These are phyloP conservation scores for Auricularia sp. DNA, from an alignment of 768 basidiomycete species.

Conservation along the genomic window DNA sequence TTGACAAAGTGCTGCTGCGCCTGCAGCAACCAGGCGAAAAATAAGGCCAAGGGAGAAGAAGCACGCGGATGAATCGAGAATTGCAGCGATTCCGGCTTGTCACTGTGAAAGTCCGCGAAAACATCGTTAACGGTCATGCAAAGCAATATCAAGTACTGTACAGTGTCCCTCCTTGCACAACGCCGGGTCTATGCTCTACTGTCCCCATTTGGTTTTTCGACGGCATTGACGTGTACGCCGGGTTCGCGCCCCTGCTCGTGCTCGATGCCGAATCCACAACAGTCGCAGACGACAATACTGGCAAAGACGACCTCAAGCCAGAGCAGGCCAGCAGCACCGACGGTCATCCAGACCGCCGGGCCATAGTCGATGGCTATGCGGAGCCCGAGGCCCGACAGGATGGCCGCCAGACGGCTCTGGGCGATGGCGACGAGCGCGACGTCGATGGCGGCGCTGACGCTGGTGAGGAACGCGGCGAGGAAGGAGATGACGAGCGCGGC, in stretches of 20 bases:
- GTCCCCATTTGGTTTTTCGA: not conserved
- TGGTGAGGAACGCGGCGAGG: constrained; percentile 44
- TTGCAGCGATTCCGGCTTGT: too few relatives aligned
- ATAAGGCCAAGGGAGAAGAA: too few relatives aligned
- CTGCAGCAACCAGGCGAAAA: too few relatives aligned
- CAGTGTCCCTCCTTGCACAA: too few relatives aligned
- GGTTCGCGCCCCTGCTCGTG: not conserved
- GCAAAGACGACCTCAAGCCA: not conserved
- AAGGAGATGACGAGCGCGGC: constrained; percentile 49
- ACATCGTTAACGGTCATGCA: too few relatives aligned
- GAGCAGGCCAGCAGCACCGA: not conserved
- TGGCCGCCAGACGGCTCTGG: constrained; percentile 30
- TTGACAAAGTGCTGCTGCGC: too few relatives aligned
- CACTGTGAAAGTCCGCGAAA: too few relatives aligned
- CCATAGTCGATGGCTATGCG: not conserved
- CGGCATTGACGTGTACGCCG: not conserved
- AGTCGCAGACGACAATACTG: not conserved
- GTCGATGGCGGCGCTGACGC: constrained; percentile 51
- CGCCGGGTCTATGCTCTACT: not conserved
- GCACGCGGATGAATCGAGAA: too few relatives aligned
- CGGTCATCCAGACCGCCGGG: not conserved
- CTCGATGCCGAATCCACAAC: not conserved
- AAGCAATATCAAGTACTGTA: too few relatives aligned
- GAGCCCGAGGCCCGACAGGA: constrained; percentile 10
- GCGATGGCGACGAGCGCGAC: constrained; percentile 50